phyloP scores from a whole-genome alignment of 2,329 filamentous ascomycete genomes.

The Fusarium irregulare region DNA sequence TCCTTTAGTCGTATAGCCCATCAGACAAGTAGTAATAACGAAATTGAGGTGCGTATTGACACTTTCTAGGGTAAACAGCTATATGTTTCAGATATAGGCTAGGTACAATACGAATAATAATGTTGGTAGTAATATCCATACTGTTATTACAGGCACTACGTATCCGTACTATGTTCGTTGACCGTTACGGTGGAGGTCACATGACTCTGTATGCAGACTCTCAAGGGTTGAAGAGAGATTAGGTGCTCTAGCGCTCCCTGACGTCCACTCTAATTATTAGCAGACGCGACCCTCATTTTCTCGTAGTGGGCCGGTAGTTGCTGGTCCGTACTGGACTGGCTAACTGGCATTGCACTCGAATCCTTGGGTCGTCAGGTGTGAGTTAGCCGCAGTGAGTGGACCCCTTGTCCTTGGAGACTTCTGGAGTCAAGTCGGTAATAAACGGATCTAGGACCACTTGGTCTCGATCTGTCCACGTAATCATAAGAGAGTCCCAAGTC shows the following conservation, averaged over 20 bases:
- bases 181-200: slow-evolving; percentile 12
- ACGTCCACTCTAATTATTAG: slow-evolving; percentile 17
- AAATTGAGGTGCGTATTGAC: not conserved
- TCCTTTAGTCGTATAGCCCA: not conserved
- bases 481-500: not conserved
- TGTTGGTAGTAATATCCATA: not conserved
- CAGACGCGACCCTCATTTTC: slow-evolving; percentile 13
- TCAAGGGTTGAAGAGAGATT: slow-evolving; percentile 23
- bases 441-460: slow-evolving; percentile 5
- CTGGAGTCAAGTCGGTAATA: slow-evolving; percentile 11
- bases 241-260: slow-evolving; percentile 17
- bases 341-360: not conserved
- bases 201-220: slow-evolving; percentile 20
- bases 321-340: not conserved
- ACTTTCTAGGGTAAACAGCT: not conserved
- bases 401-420: slow-evolving; percentile 9
- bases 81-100: not conserved
- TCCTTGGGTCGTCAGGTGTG: slow-evolving; percentile 2
- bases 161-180: not conserved
- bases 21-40: not conserved
- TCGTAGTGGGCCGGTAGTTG: slow-evolving; percentile 34
- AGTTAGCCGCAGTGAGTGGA: slow-evolving; percentile 9
- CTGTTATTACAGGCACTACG: not conserved
- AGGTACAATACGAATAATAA: not conserved
- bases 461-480: not conserved